Percentiles rank a stretch among this genome's conserved stretches.
These are phyloP conservation scores for Onygenales sp. DNA, from an alignment of 2,329 filamentous ascomycete species.

Conservation along the genomic window DNA sequence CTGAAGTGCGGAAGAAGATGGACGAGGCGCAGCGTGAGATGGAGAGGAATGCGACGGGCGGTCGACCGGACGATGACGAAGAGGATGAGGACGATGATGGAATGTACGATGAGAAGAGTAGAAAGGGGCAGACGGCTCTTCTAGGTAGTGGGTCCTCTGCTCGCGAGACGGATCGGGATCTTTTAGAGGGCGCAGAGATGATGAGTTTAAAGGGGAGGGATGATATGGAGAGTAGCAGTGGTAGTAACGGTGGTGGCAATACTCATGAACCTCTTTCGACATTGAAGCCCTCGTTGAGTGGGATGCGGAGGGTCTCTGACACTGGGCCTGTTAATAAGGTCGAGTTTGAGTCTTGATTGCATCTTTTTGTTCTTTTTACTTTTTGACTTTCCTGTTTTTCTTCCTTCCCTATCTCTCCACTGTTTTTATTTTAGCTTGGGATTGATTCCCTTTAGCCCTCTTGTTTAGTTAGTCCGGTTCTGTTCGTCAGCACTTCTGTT, in stretches of 20 bases:
- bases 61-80: slow-evolving; percentile 57
- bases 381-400: too few species aligned
- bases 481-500: too few species aligned
- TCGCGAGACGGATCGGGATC: slow-evolving; percentile 57
- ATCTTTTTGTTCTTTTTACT: too few species aligned
- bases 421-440: too few species aligned
- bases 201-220: slow-evolving; percentile 35
- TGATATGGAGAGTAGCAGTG: slow-evolving; percentile 13
- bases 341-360: too few species aligned
- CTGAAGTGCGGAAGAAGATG: slow-evolving; percentile 83
- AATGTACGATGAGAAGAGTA: slow-evolving; percentile 27
- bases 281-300: too few species aligned
- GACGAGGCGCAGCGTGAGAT: slow-evolving; percentile 90
- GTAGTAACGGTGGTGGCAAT: neutral
- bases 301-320: too few species aligned
- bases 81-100: slow-evolving; percentile 44
- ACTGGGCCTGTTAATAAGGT: too few species aligned
- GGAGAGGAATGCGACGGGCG: slow-evolving; percentile 66
- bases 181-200: slow-evolving; percentile 66
- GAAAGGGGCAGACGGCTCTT: slow-evolving; percentile 3
- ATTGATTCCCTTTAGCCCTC: too few species aligned
- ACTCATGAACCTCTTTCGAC: neutral
- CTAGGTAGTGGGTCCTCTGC: slow-evolving; percentile 19
- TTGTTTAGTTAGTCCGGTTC: too few species aligned
- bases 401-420: too few species aligned